Evolutionary conservation across 2,329 filamentous ascomycete species (phyloP).

Genomic region (Fusarium chaquense): DNA sequence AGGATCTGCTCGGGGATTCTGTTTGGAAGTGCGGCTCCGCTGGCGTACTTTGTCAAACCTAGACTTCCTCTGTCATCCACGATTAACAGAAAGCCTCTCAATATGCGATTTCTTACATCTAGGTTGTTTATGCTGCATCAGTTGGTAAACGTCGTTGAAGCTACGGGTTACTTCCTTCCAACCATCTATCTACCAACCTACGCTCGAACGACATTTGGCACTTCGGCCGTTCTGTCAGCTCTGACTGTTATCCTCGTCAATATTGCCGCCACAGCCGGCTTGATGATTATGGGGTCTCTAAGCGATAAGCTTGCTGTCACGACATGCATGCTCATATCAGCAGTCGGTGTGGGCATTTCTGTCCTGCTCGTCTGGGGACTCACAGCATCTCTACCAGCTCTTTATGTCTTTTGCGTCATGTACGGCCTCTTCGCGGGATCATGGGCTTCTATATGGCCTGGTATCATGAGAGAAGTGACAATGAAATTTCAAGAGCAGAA

Average conservation of each 20-base stretch:
- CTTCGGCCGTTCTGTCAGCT: constrained; percentile 60
- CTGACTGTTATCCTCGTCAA: constrained; percentile 68
- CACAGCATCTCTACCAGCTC: constrained; percentile 60
- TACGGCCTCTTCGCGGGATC: constrained; percentile 73
- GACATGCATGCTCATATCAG: constrained; percentile 65
- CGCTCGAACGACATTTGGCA: constrained; percentile 59
- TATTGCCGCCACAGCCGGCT: constrained; percentile 65
- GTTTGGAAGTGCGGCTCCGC: constrained; percentile 61
- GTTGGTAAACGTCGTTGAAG: constrained; percentile 66
- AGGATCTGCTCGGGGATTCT: constrained; percentile 61
- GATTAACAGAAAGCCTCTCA: constrained; percentile 50
- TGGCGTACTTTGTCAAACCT: constrained; percentile 65
- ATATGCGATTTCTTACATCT: constrained; percentile 62
- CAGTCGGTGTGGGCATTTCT: constrained; percentile 63
- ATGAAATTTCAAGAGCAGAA: constrained; percentile 22
- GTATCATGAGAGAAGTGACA: constrained; percentile 58
- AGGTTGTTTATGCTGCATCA: constrained; percentile 66
- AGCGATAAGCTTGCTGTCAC: constrained; percentile 63
- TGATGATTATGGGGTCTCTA: constrained; percentile 56
- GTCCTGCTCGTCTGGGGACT: constrained; percentile 70
- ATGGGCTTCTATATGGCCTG: constrained; percentile 70
- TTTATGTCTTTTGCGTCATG: constrained; percentile 70
- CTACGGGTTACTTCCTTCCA: constrained; percentile 69
- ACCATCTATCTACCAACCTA: constrained; percentile 69
- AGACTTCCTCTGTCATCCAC: constrained; percentile 56